Evolutionary conservation across 345 rosid species (phyloP).

Genomic region (Murraya koenigii): DNA sequence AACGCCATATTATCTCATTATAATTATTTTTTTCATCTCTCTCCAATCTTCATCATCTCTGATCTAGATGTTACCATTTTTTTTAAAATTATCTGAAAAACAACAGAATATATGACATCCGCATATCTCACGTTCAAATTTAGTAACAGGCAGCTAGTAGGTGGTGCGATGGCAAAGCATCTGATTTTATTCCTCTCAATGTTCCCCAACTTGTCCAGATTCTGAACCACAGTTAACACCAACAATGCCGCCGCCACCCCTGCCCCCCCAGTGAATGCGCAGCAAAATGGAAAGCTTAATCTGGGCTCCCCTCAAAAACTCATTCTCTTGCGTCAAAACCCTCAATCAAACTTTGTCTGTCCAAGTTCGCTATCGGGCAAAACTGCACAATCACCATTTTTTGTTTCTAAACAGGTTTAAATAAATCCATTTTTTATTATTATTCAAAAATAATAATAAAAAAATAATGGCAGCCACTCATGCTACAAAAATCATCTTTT

Average conservation of each 20-base stretch:
- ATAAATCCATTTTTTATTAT: too few relatives aligned
- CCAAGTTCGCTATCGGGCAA: too few relatives aligned
- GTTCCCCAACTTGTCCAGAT: constrained; percentile 22
- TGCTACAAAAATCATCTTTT: too few relatives aligned
- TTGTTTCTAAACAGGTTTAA: too few relatives aligned
- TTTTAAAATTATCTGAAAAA: constrained; percentile 58
- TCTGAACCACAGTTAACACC: constrained; percentile 57
- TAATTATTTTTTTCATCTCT: too few relatives aligned
- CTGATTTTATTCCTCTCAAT: constrained; percentile 64
- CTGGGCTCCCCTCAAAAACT: constrained; percentile 56
- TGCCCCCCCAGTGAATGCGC: constrained; percentile 92
- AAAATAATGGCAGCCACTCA: too few relatives aligned
- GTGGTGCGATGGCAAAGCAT: constrained; percentile 91
- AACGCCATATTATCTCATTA: too few relatives aligned
- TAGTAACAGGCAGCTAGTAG: constrained; percentile 80
- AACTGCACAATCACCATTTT: too few relatives aligned
- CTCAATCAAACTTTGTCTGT: too few relatives aligned
- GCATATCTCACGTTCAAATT: constrained; percentile 89
- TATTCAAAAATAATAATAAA: too few relatives aligned
- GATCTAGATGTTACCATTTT: too few relatives aligned
- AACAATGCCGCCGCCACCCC: constrained; percentile 71
- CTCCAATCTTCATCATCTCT: too few relatives aligned
- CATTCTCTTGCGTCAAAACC: constrained; percentile 23
- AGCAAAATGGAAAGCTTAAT: constrained; percentile 68
- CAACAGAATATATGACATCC: constrained; percentile 79